Base-by-base conservation (phyloP, 2,329 filamentous ascomycete species). In the Cryphonectria parasitica region DNA sequence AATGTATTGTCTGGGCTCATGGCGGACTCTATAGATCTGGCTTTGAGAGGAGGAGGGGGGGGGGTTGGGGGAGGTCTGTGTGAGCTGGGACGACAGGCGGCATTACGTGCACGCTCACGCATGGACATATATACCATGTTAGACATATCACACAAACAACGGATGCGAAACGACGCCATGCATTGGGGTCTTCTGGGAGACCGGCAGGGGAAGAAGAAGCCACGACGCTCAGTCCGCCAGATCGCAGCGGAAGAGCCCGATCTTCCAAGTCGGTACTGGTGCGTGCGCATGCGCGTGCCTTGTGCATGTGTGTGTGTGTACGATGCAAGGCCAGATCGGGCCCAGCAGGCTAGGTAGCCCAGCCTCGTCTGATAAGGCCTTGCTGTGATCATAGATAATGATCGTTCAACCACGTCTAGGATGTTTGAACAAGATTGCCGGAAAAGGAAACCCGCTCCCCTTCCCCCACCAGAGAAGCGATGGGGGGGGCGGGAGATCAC, bases 331-430 rank as follows among this genome's bases (percentile, higher is more conserved):
- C 25, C 5, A 19, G 25, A 31, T 58, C 25, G 31, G 54, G 54
- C 28, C 15, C 54, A 28, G 10, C 25, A 56, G 52, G 52, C 52
- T 56, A 28, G 52, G n/a, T 13, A 25, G 28, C 52, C 54, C 15
- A 58, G 54, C 54, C 54, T 58, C 28, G 54, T 31, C 54, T 8
- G 54, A 31, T 58, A 58, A 31, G 54, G 45, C 45, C 45, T 49
- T 49, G 45, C 54, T 58, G 28, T 58, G 54, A 31, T 19, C 7
- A 49, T 49, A 11, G n/a, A 49, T 49, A 49, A n/a, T 7, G 31
- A 10, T 31, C 13, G 13, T 10, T 58, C 13, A 19, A 31, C 22
- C 22, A 49, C 28, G 25, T 19, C 54, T 58, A 25, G 54, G 54
- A 58, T 31, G 25, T 15, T n/a, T 49, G 45, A n/a, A 49, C 45